Evolutionary conservation across 202 grass and related monocot species (phyloP).

Genomic region (Zizania palustris): DNA sequence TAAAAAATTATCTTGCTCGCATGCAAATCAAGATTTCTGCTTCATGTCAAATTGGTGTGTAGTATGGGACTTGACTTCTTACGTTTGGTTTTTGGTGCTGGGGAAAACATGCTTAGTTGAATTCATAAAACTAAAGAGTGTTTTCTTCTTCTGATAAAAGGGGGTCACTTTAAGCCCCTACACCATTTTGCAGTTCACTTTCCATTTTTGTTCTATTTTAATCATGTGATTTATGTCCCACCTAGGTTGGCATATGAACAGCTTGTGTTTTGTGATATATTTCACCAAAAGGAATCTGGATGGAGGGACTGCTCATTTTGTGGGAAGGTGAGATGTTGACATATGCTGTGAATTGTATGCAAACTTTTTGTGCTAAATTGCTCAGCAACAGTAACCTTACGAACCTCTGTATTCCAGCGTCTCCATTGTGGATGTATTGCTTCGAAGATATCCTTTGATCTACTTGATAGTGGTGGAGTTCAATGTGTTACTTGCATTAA

Average conservation of each 20-base stretch:
- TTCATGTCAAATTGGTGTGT: conserved; percentile 8
- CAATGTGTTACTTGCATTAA: conserved; percentile 81
- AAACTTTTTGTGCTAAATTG: conserved; percentile 1
- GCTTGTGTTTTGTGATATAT: conserved; percentile 89
- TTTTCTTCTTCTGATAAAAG: not conserved
- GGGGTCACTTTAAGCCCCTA: not conserved
- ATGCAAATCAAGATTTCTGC: conserved; percentile 1
- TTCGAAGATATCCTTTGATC: conserved; percentile 87
- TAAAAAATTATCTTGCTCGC: not conserved
- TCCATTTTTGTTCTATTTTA: not conserved
- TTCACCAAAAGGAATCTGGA: conserved; percentile 95
- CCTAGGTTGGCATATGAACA: conserved; percentile 90
- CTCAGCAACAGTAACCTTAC: not conserved
- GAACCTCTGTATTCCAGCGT: conserved; percentile 51
- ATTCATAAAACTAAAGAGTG: not conserved
- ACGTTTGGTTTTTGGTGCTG: not conserved
- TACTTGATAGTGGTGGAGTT: conserved; percentile 93
- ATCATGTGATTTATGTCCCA: not conserved
- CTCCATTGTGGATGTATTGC: conserved; percentile 95
- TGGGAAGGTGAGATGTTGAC: conserved; percentile 68
- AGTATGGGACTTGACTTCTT: not conserved
- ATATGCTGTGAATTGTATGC: conserved; percentile 20
- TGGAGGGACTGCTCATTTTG: conserved; percentile 98
- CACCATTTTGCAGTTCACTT: conserved; percentile 1
- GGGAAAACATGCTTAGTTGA: not conserved